A percentile compares a stretch with the other conserved stretches of the same genome.
These are phyloP conservation scores for Symbiodinium pilosum DNA, from an alignment of 73 alveolate genomes.

Conservation along the genomic window DNA sequence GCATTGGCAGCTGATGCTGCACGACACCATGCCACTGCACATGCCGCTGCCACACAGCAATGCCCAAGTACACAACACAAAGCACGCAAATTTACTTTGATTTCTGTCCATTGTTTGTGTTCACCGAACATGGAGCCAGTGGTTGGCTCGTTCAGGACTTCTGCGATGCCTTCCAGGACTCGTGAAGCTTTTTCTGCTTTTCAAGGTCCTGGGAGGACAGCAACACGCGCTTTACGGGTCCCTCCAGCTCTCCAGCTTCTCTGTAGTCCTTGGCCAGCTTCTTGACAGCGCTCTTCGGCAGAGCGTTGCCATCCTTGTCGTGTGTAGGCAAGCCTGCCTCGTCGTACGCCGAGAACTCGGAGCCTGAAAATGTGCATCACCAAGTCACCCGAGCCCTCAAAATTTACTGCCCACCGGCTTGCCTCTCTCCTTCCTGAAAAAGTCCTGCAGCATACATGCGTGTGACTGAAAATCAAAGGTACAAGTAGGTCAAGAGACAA, in stretches of 20 bases:
- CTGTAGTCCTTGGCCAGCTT: constrained; percentile 83
- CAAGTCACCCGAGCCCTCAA: background rate
- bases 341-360: constrained; percentile 62
- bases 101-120: background rate
- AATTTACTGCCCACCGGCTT: background rate
- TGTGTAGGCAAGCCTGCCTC: constrained; percentile 65
- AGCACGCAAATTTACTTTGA: no score
- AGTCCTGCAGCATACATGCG: constrained; percentile 15
- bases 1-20: no score
- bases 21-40: no score
- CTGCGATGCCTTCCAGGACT: constrained; percentile 85
- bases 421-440: constrained; percentile 37
- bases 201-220: constrained; percentile 39
- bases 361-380: background rate
- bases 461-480: background rate
- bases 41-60: no score
- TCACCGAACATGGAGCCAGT: background rate
- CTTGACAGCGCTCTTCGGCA: constrained; percentile 81
- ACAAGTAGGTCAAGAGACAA: background rate
- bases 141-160: background rate
- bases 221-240: background rate
- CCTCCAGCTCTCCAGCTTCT: no score
- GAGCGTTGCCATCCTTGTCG: constrained; percentile 55
- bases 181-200: constrained; percentile 74
- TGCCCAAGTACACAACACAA: no score